Base-by-base conservation (phyloP, 2,329 filamentous ascomycete genomes). In the Knufia petricola region DNA sequence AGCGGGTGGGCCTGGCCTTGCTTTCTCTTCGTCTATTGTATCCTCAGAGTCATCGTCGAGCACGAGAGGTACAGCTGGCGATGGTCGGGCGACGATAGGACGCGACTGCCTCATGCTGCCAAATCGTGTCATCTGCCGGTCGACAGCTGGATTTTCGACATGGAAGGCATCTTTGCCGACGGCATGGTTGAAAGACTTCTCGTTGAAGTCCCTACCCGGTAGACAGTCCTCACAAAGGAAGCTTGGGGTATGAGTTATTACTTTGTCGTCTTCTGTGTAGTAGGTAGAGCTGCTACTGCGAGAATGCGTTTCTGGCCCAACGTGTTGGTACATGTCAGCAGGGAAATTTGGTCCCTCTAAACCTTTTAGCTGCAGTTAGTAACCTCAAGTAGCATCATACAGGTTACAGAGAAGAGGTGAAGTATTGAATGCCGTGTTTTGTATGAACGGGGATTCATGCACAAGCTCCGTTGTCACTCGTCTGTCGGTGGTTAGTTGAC, bases 21-120 rank as follows among this genome's bases (percentile, higher is more conserved):
- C 26, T 24, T 20, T 46, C 26, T 46, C 42, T 46, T 46, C 42
- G 19, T 42, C 39, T 26, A 30, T 9, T n/a, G 7, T 37, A 7
- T 37, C 13, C 15, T 28, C 26, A 6, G 26, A 28, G 26, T 28
- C 26, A 12, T 6, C 26, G 6, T 28, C 26, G 26, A 6, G 6
- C 6, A 28, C 26, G 26, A 28, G 26, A 12, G 12, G 26, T 28
- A 28, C 12, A 12, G 26, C 6, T 28, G 6, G 26, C 26, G 12
- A 6, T 28, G 26, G 6, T 6, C 12, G 6, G 26, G 26, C 26
- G 12, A 12, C 6, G 6, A 6, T 28, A 28, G 26, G 6, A 28
- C 12, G 26, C n/a, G n/a, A n/a, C 6, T 28, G 26, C 26, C 26
- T 28, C 26, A 28, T 28, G 26, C 26, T 37, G 15, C 13, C 13